A percentile compares a stretch with the other conserved stretches of the same genome.
phyloP scores from a whole-genome alignment of 169 alveolate species.

The Plasmodium sp. region DNA sequence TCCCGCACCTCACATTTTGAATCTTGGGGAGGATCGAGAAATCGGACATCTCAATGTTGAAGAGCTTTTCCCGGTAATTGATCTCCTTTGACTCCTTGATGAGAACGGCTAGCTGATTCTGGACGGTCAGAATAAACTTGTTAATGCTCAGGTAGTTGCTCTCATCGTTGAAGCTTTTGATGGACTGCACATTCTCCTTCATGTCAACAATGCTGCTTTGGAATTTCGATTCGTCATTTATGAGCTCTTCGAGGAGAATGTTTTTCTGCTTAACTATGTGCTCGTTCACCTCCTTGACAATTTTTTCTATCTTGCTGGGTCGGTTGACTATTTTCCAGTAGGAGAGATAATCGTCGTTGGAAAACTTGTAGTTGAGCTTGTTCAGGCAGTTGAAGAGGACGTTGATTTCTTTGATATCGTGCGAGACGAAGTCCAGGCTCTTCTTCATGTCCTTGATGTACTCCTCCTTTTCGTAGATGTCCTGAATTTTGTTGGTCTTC shows the following conservation, averaged over 20 bases:
- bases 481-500: slow-evolving; percentile 61
- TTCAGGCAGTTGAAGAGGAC: slow-evolving; percentile 50
- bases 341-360: slow-evolving; percentile 70
- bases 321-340: slow-evolving; percentile 72
- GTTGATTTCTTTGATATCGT: slow-evolving; percentile 69
- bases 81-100: slow-evolving; percentile 71
- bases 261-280: slow-evolving; percentile 56
- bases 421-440: slow-evolving; percentile 62
- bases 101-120: slow-evolving; percentile 52
- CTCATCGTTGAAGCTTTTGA: slow-evolving; percentile 69
- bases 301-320: slow-evolving; percentile 70
- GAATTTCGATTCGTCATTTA: slow-evolving; percentile 70
- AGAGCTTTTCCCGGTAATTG: slow-evolving; percentile 47
- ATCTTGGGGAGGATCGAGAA: slow-evolving; percentile 46
- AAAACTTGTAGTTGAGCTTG: slow-evolving; percentile 66
- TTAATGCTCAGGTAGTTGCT: slow-evolving; percentile 47
- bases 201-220: slow-evolving; percentile 72
- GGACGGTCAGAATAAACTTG: slow-evolving; percentile 63
- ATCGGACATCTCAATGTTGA: slow-evolving; percentile 68
- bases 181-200: slow-evolving; percentile 72
- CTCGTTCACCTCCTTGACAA: slow-evolving; percentile 68
- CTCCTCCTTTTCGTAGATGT: slow-evolving; percentile 71
- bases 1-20: slow-evolving; percentile 37
- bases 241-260: slow-evolving; percentile 61
- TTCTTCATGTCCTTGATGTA: slow-evolving; percentile 68